These are phyloP conservation scores for Alternaria brassicicola DNA, from an alignment of 2,329 filamentous ascomycete species.

Conservation along the genomic window DNA sequence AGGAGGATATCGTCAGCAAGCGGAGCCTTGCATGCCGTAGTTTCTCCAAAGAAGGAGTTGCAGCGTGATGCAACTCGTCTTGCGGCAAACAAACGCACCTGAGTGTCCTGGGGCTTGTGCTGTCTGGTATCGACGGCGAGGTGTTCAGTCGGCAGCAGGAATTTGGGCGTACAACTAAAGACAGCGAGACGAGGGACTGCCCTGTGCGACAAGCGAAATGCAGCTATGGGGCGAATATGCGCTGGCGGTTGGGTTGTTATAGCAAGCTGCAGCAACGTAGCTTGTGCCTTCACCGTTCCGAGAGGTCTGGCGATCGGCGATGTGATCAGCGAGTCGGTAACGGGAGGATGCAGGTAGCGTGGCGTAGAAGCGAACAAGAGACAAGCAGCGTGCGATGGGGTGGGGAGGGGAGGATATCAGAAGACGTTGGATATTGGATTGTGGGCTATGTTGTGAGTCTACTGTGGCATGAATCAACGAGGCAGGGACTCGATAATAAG, in stretches of 20 bases:
- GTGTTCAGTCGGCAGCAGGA: background rate
- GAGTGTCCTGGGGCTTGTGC: conserved; percentile 2
- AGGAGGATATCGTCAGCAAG: background rate
- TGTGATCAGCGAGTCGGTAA: conserved; percentile 39
- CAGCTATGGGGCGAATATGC: conserved; percentile 24
- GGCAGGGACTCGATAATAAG: conserved; percentile 22
- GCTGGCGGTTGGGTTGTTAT: conserved; percentile 24
- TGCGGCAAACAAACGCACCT: conserved; percentile 13
- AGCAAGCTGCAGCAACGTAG: conserved; percentile 44
- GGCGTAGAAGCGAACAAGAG: background rate
- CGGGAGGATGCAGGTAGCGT: conserved; percentile 26
- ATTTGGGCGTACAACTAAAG: conserved; percentile 11
- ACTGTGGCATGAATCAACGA: background rate
- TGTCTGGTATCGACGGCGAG: conserved; percentile 1
- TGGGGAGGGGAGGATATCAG: background rate
- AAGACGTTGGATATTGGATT: conserved; percentile 6
- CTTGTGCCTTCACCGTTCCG: conserved; percentile 32
- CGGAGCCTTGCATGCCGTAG: background rate
- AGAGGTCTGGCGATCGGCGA: conserved; percentile 39
- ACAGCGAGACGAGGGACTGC: conserved; percentile 31
- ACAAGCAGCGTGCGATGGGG: conserved; percentile 2
- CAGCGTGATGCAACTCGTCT: background rate
- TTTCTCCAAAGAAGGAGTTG: background rate
- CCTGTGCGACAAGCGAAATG: conserved; percentile 22
- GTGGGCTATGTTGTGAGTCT: conserved; percentile 12